Evolutionary conservation across 176 grass and related monocot genomes (phyloP), one percentile per base, ranked within the genome.

Genomic region (Panicum miliaceum): DNA sequence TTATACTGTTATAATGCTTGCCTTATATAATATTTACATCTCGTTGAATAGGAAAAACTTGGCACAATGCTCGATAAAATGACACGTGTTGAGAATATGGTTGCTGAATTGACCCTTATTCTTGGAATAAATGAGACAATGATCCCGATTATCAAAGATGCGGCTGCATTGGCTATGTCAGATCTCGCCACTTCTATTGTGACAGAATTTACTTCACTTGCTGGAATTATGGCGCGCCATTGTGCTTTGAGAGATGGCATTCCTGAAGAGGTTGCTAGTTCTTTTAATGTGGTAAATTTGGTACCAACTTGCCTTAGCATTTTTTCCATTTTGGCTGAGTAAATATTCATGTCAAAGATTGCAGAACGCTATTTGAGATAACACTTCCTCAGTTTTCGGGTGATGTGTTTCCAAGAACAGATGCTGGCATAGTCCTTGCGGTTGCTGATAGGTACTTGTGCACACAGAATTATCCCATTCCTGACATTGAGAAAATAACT

Each of bases 1-100:
- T 66, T 79, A 64, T 38, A 11, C 4, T 82, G 20, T 66, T 81
- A n/a, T 64, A 56, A 23, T 63, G 46, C 52, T 78, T 87, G 26
- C 6, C n/a, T 71, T 60, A 81, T 22, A 75, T 82, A 36, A 53
- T 82, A 66, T 78, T 71, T 48, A 9, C 54, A 70, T 56, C 43
- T 58, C 66, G 68, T 84, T 78, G 37, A 87, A 71, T 84, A 98
- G 96, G 96, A 98, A 87, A 95, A 92, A 40, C 92, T 98, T 75
- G 96, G 93, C 69, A 98, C 96, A 25, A 95, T 98, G 90, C 87
- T 98, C 22, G 96, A 98, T 88, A 98, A 98, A 88, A 90, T 94
- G 84, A 82, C 45, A 78, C 93, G 91, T 56, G 79, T 95, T 25
- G 86, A 98, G 59, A 77, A 69, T 45, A 88, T 50, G 64, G 87